These are phyloP conservation scores for Salix brachista DNA, from an alignment of 345 rosid species.

Conservation along the genomic window DNA sequence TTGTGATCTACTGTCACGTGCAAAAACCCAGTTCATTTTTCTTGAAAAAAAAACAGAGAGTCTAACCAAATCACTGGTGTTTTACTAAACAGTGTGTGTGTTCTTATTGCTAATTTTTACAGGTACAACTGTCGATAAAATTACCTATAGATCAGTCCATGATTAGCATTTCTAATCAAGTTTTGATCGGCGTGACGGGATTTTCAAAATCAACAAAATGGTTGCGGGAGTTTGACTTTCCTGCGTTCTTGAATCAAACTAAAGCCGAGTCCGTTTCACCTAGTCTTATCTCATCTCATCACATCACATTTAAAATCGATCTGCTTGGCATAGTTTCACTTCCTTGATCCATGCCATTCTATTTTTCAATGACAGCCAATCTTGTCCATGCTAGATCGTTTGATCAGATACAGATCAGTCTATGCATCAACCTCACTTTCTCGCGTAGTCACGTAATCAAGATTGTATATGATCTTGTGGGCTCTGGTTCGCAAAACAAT, in stretches of 20 bases:
- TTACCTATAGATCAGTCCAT: not conserved
- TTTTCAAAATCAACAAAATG: not conserved
- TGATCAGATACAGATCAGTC: not conserved
- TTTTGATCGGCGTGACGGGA: not conserved
- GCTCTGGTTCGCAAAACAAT: not conserved
- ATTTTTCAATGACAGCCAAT: conserved; percentile 7
- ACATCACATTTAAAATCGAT: too few relatives aligned
- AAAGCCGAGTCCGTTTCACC: too few relatives aligned
- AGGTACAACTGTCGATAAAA: not conserved
- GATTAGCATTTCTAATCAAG: not conserved
- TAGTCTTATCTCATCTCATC: too few relatives aligned
- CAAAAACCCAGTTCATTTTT: too few relatives aligned
- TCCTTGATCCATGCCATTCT: not conserved
- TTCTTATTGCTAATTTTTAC: too few relatives aligned
- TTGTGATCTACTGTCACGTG: not conserved
- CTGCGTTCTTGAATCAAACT: not conserved
- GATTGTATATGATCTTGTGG: conserved; percentile 21
- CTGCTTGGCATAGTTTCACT: not conserved
- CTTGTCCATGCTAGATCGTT: conserved; percentile 1
- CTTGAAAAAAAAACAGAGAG: too few relatives aligned
- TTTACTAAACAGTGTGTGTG: too few relatives aligned
- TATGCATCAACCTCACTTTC: not conserved
- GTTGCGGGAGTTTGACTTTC: not conserved
- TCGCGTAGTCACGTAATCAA: not conserved
- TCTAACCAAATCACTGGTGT: too few relatives aligned